Evolutionary conservation across 495 filamentous ascomycete species (phyloP).

Genomic region (Chaetomium tenue): DNA sequence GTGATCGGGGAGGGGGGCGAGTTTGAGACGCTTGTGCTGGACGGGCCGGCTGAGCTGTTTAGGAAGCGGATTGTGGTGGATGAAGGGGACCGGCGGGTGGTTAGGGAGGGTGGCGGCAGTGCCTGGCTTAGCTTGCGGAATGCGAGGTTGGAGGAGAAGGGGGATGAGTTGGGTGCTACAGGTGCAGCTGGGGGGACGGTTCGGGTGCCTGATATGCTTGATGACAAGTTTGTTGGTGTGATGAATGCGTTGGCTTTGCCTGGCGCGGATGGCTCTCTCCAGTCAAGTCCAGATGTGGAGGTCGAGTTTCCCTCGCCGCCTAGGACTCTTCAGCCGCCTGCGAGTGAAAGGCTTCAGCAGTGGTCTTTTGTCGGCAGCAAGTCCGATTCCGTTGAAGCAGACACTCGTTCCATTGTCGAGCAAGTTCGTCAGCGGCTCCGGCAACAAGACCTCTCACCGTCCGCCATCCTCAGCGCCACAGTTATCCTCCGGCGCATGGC

Average conservation of each 20-base stretch:
- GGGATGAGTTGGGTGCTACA: background rate
- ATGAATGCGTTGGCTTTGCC: constrained; percentile 17
- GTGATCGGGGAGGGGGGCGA: constrained; percentile 92
- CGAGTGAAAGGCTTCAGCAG: constrained; percentile 21
- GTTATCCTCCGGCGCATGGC: constrained; percentile 78
- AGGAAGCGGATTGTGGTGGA: constrained; percentile 66
- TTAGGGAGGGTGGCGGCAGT: constrained; percentile 68
- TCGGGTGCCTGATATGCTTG: constrained; percentile 49
- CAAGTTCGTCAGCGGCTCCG: constrained; percentile 37
- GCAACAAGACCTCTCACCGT: constrained; percentile 34
- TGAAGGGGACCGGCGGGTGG: constrained; percentile 50
- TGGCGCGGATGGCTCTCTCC: background rate
- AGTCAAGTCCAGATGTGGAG: background rate
- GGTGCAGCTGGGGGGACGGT: constrained; percentile 28
- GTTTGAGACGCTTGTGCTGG: constrained; percentile 88
- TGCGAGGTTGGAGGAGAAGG: constrained; percentile 58
- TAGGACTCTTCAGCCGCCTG: background rate
- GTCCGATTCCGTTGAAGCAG: constrained; percentile 34
- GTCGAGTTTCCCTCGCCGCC: background rate
- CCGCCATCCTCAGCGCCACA: constrained; percentile 68
- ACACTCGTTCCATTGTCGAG: constrained; percentile 37
- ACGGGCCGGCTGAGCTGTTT: constrained; percentile 72
- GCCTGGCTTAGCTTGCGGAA: constrained; percentile 59
- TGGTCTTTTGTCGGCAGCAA: constrained; percentile 23
- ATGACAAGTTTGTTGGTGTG: constrained; percentile 45